phyloP scores from a whole-genome alignment of 495 filamentous ascomycete species.

The Neurospora sp. region DNA sequence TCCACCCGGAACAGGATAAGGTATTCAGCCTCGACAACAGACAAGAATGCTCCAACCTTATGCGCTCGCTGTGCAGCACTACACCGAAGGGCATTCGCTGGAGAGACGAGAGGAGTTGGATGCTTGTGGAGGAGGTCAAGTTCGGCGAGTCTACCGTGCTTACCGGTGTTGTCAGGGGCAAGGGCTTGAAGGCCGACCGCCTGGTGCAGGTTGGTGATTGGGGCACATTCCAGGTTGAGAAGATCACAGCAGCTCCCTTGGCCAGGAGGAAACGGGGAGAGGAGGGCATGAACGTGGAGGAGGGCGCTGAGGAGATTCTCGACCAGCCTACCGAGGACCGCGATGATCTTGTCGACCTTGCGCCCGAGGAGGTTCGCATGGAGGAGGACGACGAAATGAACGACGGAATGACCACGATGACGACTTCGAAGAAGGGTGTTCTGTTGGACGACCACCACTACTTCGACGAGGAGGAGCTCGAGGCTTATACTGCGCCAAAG shows the following conservation, averaged over 20 bases:
- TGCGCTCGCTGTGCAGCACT: constrained; percentile 80
- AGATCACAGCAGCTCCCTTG: constrained; percentile 64
- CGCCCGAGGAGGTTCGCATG: constrained; percentile 67
- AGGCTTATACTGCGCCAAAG: constrained; percentile 44
- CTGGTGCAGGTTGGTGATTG: constrained; percentile 87
- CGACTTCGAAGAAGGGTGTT: constrained; percentile 56
- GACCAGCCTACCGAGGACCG: constrained; percentile 63
- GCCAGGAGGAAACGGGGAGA: constrained; percentile 42
- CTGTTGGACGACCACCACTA: constrained; percentile 96
- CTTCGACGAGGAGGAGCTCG: constrained; percentile 76
- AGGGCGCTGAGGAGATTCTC: constrained; percentile 40
- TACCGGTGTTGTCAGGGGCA: constrained; percentile 82
- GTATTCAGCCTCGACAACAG: constrained; percentile 73
- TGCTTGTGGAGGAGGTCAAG: constrained; percentile 74
- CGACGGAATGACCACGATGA: constrained; percentile 43
- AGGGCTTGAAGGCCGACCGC: constrained; percentile 77
- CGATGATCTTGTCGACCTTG: constrained; percentile 72
- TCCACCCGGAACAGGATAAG: constrained; percentile 82
- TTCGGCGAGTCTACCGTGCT: constrained; percentile 61
- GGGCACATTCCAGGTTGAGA: constrained; percentile 90
- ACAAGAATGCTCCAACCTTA: constrained; percentile 81
- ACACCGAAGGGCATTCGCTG: constrained; percentile 86
- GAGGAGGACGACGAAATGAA: constrained; percentile 54
- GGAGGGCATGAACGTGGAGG: constrained; percentile 63
- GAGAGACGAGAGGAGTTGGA: constrained; percentile 91